A percentile compares a stretch with the other conserved stretches of the same genome.
Conservation (phyloP, 306 rosid genomes). For the Potentilla sterilis region DNA sequence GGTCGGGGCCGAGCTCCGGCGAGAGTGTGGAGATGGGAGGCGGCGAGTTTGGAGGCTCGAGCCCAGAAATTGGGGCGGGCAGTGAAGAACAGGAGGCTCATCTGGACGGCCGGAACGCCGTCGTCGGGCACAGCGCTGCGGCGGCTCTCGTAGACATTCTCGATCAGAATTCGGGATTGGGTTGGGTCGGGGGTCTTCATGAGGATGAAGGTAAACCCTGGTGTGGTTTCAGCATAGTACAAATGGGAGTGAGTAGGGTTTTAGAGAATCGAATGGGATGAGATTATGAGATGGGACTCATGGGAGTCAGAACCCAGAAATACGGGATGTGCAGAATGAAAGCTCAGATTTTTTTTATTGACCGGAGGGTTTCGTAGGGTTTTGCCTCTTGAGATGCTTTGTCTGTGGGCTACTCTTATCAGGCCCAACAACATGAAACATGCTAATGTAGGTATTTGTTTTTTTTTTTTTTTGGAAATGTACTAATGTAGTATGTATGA, state of each 20-base stretch:
- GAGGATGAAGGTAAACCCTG: not conserved
- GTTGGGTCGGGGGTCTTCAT: not conserved
- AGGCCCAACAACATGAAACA: no score
- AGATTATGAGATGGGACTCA: no score
- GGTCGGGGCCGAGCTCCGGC: constrained; percentile 36
- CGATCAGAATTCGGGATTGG: not conserved
- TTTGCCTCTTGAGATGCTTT: no score
- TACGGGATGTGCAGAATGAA: no score
- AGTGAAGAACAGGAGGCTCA: not conserved
- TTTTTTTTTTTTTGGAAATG: no score
- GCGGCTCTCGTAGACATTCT: constrained; percentile 1
- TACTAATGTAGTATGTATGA: no score
- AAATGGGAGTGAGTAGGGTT: not conserved
- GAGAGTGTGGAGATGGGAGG: constrained; percentile 37
- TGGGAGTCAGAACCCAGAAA: no score
- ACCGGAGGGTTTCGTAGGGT: no score
- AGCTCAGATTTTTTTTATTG: no score
- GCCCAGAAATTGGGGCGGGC: constrained; percentile 1
- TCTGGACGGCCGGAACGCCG: constrained; percentile 2
- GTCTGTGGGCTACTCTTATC: no score
- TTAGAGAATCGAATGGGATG: no score
- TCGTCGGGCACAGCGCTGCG: not conserved
- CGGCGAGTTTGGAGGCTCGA: constrained; percentile 53
- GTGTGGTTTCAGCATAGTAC: not conserved
- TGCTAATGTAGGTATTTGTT: no score